phyloP scores from a whole-genome alignment of 1,284 basidiomycete genomes.

The Bondarzewia mesenterica region DNA sequence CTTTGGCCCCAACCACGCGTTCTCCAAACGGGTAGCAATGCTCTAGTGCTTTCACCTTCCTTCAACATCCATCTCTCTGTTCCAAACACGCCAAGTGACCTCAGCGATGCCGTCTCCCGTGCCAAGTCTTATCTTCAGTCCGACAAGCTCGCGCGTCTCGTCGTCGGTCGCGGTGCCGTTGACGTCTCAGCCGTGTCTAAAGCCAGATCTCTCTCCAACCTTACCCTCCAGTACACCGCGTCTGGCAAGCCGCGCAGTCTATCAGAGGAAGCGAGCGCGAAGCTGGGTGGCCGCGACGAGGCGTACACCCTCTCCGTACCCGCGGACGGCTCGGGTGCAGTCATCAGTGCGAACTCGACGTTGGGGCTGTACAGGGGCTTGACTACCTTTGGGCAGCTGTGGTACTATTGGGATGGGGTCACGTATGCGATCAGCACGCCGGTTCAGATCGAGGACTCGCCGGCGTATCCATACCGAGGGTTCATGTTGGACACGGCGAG shows the following conservation, averaged over 20 bases:
- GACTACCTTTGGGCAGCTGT: slow-evolving; percentile 77
- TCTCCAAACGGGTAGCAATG: slow-evolving; percentile 38
- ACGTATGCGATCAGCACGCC: slow-evolving; percentile 61
- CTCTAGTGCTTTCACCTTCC: slow-evolving; percentile 39
- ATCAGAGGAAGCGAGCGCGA: slow-evolving; percentile 50
- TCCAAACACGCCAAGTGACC: slow-evolving; percentile 32
- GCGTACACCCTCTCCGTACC: slow-evolving; percentile 45
- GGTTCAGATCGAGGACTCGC: slow-evolving; percentile 38
- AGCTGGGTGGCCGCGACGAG: slow-evolving; percentile 39
- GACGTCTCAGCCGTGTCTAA: slow-evolving; percentile 25
- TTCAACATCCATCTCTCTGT: slow-evolving; percentile 27
- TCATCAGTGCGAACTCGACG: slow-evolving; percentile 60
- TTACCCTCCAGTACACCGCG: slow-evolving; percentile 34
- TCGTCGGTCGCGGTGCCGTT: slow-evolving; percentile 39
- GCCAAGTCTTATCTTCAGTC: slow-evolving; percentile 29
- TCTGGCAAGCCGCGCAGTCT: slow-evolving; percentile 33
- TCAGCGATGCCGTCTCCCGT: slow-evolving; percentile 34
- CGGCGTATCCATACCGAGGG: slow-evolving; percentile 53
- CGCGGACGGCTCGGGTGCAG: slow-evolving; percentile 47
- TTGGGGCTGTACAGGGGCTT: slow-evolving; percentile 77
- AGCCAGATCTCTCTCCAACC: slow-evolving; percentile 21
- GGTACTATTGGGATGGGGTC: slow-evolving; percentile 43
- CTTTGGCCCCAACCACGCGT: slow-evolving; percentile 55
- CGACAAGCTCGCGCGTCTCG: slow-evolving; percentile 39
- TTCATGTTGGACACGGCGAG: slow-evolving; percentile 77